These are phyloP conservation scores for Fusarium sp. DNA, from an alignment of 2,329 filamentous ascomycete species.

Conservation along the genomic window DNA sequence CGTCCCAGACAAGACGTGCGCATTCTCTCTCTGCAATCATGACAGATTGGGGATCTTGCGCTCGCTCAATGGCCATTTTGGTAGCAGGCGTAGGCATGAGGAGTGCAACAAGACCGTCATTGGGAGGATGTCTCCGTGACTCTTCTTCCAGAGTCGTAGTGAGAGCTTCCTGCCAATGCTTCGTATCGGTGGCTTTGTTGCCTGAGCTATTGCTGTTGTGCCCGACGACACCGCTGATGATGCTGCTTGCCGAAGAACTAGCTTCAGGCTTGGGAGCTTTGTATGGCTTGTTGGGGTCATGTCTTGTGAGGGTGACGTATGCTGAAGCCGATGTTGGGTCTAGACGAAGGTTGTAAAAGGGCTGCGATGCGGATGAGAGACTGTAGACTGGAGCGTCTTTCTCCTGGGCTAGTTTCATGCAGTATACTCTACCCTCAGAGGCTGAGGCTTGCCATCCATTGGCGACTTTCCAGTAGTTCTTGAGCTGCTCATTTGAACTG, in stretches of 20 bases:
- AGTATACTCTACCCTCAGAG: constrained; percentile 70
- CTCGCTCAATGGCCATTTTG: constrained; percentile 71
- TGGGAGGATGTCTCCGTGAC: constrained; percentile 65
- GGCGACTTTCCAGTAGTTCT: constrained; percentile 75
- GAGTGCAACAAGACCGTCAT: constrained; percentile 75
- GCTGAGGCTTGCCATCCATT: constrained; percentile 77
- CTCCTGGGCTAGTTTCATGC: constrained; percentile 68
- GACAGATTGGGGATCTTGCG: constrained; percentile 70
- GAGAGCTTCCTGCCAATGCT: constrained; percentile 70
- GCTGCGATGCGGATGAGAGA: constrained; percentile 70
- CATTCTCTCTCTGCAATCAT: constrained; percentile 76
- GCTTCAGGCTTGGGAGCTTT: constrained; percentile 57
- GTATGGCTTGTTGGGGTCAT: constrained; percentile 71
- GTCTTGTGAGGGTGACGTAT: constrained; percentile 69
- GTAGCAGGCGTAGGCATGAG: constrained; percentile 76
- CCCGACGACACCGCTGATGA: constrained; percentile 53
- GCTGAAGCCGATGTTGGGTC: constrained; percentile 75
- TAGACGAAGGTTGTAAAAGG: constrained; percentile 75
- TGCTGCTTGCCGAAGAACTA: constrained; percentile 45
- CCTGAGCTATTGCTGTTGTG: constrained; percentile 45
- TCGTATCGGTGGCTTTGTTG: constrained; percentile 54
- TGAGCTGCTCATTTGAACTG: constrained; percentile 72
- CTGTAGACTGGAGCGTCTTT: constrained; percentile 75
- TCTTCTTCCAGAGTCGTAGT: constrained; percentile 70
- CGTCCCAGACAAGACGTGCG: constrained; percentile 79